Conservation (phyloP, 148 eudicot species). For the Spergularia marina region DNA sequence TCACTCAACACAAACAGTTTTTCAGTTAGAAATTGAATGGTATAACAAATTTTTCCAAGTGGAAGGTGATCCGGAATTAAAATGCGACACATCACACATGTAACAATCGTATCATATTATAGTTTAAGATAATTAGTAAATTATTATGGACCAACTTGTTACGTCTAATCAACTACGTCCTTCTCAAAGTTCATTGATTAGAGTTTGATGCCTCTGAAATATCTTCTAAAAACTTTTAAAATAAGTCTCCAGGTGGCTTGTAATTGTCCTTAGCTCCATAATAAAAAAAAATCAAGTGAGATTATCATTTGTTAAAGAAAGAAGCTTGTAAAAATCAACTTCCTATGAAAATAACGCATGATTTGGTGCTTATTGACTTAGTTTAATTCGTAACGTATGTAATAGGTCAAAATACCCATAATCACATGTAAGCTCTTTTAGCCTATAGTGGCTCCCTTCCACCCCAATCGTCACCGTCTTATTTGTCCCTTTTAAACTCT, state of each 20-base stretch:
- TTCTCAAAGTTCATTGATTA: not conserved
- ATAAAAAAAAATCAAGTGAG: not conserved
- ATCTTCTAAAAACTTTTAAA: not conserved
- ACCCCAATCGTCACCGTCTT: not conserved
- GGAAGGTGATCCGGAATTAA: too few species aligned
- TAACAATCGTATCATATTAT: not conserved
- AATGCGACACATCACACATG: too few species aligned
- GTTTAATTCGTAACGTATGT: not conserved
- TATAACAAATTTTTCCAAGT: too few species aligned
- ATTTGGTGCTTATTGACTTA: not conserved
- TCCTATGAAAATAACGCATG: not conserved
- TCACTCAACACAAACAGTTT: too few species aligned
- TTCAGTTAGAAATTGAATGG: too few species aligned
- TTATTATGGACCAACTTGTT: not conserved
- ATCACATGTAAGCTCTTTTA: not conserved
- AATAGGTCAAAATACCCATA: not conserved
- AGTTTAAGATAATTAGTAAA: too few species aligned
- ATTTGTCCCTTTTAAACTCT: too few species aligned
- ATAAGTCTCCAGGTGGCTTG: not conserved
- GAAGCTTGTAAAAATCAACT: not conserved
- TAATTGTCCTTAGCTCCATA: not conserved
- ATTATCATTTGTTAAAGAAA: not conserved
- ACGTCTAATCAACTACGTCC: not conserved
- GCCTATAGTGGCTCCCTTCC: not conserved
- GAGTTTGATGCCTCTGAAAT: slow-evolving; percentile 4